Conservation (phyloP, 345 rosid genomes). For the Eucalyptus sp. region DNA sequence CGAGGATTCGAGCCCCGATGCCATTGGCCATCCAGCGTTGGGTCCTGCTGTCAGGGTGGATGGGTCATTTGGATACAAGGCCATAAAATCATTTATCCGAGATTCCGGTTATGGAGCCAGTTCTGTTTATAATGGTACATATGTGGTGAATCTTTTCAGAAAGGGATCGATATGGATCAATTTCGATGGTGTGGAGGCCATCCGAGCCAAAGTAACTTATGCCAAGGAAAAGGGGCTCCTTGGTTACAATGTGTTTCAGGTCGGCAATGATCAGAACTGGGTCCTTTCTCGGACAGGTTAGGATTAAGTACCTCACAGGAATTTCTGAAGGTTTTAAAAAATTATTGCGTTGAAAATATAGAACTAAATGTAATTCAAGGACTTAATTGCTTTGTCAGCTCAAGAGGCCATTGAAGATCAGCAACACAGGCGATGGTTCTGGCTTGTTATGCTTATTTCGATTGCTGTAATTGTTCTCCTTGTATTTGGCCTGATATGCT, state of each 20-base stretch:
- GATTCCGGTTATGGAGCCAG: conserved; percentile 5
- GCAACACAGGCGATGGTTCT: not conserved
- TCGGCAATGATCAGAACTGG: conserved; percentile 22
- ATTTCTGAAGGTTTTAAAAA: not conserved
- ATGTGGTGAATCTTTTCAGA: conserved; percentile 8
- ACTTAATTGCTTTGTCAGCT: conserved; percentile 2
- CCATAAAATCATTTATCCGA: not conserved
- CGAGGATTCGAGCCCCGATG: not conserved
- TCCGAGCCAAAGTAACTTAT: conserved; percentile 21
- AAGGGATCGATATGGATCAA: conserved; percentile 18
- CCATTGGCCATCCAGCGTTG: conserved; percentile 1
- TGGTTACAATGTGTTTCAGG: conserved; percentile 24
- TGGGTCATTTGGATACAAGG: conserved; percentile 12
- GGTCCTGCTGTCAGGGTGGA: not conserved
- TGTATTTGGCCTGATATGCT: not conserved
- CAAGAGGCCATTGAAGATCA: not conserved
- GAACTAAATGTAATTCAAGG: not conserved
- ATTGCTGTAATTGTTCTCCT: conserved; percentile 2
- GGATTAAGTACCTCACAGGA: not conserved
- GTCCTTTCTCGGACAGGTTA: conserved; percentile 20
- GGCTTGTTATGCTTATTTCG: conserved; percentile 5
- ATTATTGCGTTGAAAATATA: not conserved
- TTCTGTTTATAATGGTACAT: conserved; percentile 14
- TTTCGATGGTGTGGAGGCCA: conserved; percentile 24
- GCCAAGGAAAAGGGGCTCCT: conserved; percentile 16